Base-by-base conservation (phyloP, 768 basidiomycete species). In the Kwoniella europaea region DNA sequence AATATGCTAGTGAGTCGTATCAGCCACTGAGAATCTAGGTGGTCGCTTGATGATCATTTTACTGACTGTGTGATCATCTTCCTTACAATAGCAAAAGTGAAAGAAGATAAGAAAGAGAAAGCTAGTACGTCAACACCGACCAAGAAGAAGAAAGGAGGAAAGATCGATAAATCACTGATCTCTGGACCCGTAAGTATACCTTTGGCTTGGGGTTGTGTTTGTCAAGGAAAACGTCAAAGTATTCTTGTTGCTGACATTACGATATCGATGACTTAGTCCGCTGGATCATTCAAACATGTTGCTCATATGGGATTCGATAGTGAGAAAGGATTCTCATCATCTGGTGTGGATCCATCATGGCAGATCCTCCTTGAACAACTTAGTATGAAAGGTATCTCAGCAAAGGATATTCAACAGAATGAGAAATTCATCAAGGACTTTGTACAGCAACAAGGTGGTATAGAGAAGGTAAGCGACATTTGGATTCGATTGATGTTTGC, bases 251-350 rank as follows among this genome's bases (percentile, higher is more conserved):
- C 59, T 44, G 53, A 12, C 18, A 0, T 61, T 7, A 9, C 35
- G 35, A 35, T 35, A 35, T 35, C 35, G 35, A 35, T 35, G 35
- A 35, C 35, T 35, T 35, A 84, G 82, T 82, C 81, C 43, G 80
- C 80, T 2, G 88, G 89, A 4, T 82, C 85, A 1, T 98, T 98
- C 86, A 87, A 88, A 68, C 95, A 98, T 79, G 87, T 97, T 55
- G 93, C 91, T 0, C 95, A 98, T 81, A 96, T 99, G 92, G 95
- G 94, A 13, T 97, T 91, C 82, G 92, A 97, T 77, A 82, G 88
- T 0, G 90, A 96, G 74, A 88, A 89, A 27, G 96, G 96, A 2
- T 98, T 93, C 83, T 91, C 90, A 0, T 92, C 91, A 0, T 87
- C 86, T 16, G 92, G 92, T 64, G 92, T 99, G 5, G 96, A 99